Base-by-base conservation (phyloP, 192 early-diverging fungal genomes). In the Dissophora ornata region DNA sequence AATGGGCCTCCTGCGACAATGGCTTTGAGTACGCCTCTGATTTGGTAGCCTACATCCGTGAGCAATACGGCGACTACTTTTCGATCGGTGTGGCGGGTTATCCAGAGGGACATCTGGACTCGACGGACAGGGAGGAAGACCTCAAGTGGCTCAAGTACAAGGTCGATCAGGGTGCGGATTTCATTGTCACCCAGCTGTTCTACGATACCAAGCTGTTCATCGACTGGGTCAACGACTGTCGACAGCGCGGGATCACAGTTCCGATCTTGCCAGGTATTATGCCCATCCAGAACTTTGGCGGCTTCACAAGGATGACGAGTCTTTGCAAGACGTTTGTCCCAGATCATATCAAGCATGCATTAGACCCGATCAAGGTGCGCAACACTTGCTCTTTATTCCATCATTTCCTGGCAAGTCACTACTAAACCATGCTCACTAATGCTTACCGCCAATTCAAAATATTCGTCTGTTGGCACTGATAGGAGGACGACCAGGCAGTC, bases 31-130 rank as follows among this genome's bases (percentile, higher is more conserved):
- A 98, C 61, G 96, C 96, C 25, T 83, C 78, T 1, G 96, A 99
- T 71, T 81, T 99, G 32, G 96, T 99, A 9, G 83, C 83, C 57
- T 97, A 99, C 67, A 96, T 99, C 58, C 88, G 95, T 22, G 60
- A 85, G 34, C 54, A 90, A 55, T 93, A 97, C 67, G 94, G 93
- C 6, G 94, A 97, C 77, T 93, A 94, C 69, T 99, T 99, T 75
- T 93, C 95, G 57, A 94, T 99, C 52, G 96, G 91, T 55, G 98
- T 99, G n/a, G 98, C 98, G 3, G 97, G 93, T 28, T 96, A 98
- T 80, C 95, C 95, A 18, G 98, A 99, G 81, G 94, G 94, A 25
- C 96, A 97, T 84, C 67, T 88, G 26, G 94, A 96, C 65, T 92
- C 91, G 59, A 80, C 85, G 13, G 86, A 90, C 80, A 82, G 82